Evolutionary conservation across 2,329 filamentous ascomycete species (phyloP), one percentile per base, ranked within the genome.

Genomic region (Monilinia aucupariae): DNA sequence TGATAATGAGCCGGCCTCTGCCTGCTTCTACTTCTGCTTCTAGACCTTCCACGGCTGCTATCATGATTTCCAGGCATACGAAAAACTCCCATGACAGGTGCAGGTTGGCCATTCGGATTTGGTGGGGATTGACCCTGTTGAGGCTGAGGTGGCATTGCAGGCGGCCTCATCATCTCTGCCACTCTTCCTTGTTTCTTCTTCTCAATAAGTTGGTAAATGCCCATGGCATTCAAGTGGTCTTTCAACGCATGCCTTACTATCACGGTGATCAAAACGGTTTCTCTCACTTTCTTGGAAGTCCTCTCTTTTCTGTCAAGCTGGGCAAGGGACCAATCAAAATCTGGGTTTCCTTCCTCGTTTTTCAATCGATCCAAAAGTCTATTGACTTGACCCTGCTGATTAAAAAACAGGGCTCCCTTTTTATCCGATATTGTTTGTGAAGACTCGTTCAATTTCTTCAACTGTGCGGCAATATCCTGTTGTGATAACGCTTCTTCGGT

Each of bases 241-340:
- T 37, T 43, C 9, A 70, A 67, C 20, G 65, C 56, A 9, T 70
- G 66, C 60, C 68, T 71, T 20, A 72, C 62, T 62, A 70, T 73
- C 13, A 72, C 64, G 2, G 67, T 71, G 55, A 74, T 72, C 4
- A 67, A 64, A 9, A 64, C 59, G 0, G 72, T 73, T 63, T 71
- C 70, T 66, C 66, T 47, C 32, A 64, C 60, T 63, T 67, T 52
- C 39, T 64, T 48, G 47, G 39, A 15, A 13, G 47, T 61, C 37
- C 64, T 64, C 22, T 59, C 58, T 54, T 64, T 64, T 37, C 63
- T 66, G 17, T 70, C 68, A 20, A 74, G 59, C 58, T 74, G 72
- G 7, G 65, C 68, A 32, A 74, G 64, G 2, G 69, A 68, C 70
- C 70, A 75, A 48, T 68, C 64, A 64, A 72, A 74, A 49, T 67